Percentiles rank a stretch among this genome's conserved stretches.
Evolutionary conservation across 345 rosid genomes (phyloP).

Genomic region (Mallotus nudiflorus): DNA sequence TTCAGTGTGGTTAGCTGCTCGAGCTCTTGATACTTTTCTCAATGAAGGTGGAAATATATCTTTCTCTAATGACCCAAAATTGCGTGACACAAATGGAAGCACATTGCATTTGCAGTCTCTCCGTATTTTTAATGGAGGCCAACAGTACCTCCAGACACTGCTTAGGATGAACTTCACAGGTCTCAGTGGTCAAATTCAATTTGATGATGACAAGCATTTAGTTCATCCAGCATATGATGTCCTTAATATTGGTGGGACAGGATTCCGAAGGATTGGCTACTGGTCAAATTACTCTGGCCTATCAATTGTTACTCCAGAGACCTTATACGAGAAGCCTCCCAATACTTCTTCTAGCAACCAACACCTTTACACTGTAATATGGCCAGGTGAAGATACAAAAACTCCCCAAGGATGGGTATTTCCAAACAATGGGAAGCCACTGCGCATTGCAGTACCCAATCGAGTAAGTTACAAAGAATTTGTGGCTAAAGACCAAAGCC

Average conservation of each 20-base stretch:
- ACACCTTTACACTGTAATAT: conserved; percentile 55
- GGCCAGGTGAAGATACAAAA: conserved; percentile 74
- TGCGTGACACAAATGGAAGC: conserved; percentile 48
- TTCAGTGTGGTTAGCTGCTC: conserved; percentile 90
- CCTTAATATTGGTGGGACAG: conserved; percentile 68
- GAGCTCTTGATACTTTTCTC: conserved; percentile 65
- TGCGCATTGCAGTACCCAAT: conserved; percentile 75
- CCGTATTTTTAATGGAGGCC: conserved; percentile 66
- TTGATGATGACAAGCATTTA: conserved; percentile 56
- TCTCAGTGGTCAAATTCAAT: conserved; percentile 60
- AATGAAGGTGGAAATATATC: conserved; percentile 60
- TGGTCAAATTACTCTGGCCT: conserved; percentile 86
- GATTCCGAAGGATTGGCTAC: conserved; percentile 69
- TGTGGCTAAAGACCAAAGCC: conserved; percentile 51
- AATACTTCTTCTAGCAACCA: conserved; percentile 50
- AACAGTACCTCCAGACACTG: conserved; percentile 58
- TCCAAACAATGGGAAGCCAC: conserved; percentile 78
- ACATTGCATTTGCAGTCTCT: conserved; percentile 56
- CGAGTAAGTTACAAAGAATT: conserved; percentile 62
- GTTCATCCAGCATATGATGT: conserved; percentile 71
- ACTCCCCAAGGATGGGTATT: conserved; percentile 90
- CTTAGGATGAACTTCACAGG: conserved; percentile 67
- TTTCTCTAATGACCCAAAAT: conserved; percentile 61
- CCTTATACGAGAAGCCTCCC: conserved; percentile 50
- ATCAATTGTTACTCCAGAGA: conserved; percentile 63